phyloP scores from a whole-genome alignment of 1,284 basidiomycete genomes.

The Boletus semigastroideus region DNA sequence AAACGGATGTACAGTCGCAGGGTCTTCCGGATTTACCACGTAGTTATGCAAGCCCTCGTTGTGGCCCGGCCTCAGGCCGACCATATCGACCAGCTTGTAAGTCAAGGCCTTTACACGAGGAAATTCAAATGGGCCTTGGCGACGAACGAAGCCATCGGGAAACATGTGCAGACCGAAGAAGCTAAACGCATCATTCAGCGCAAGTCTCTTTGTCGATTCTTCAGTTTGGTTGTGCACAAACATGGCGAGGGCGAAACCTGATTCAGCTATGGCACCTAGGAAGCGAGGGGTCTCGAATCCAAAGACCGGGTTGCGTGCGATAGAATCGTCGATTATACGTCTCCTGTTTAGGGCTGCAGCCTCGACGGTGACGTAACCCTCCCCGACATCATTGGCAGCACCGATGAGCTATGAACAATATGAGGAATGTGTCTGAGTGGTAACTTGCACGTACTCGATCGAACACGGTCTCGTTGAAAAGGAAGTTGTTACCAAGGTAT shows the following conservation, averaged over 20 bases:
- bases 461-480: too few relatives aligned
- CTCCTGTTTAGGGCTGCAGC: constrained; percentile 15
- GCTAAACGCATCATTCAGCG: constrained; percentile 13
- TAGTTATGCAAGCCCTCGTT: constrained; percentile 23
- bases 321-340: constrained; percentile 23
- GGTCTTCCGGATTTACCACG: constrained; percentile 14
- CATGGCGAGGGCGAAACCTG: constrained; percentile 24
- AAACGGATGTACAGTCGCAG: constrained; percentile 13
- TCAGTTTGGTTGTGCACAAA: constrained; percentile 13
- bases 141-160: constrained; percentile 22
- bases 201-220: too few relatives aligned
- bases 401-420: constrained; percentile 8
- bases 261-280: constrained; percentile 17
- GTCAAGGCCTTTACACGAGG: not conserved
- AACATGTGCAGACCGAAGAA: constrained; percentile 18
- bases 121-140: constrained; percentile 12
- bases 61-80: constrained; percentile 12
- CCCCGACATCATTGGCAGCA: constrained; percentile 17
- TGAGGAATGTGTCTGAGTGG: not conserved
- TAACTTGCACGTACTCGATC: too few relatives aligned
- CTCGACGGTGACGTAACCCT: constrained; percentile 20
- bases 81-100: not conserved
- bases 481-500: too few relatives aligned
- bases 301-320: constrained; percentile 26
- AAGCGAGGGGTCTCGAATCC: constrained; percentile 20